Percentiles rank a stretch among this genome's conserved stretches.
These are phyloP conservation scores for Chaetomiaceae sp. DNA, from an alignment of 2,329 filamentous ascomycete species.

Conservation along the genomic window DNA sequence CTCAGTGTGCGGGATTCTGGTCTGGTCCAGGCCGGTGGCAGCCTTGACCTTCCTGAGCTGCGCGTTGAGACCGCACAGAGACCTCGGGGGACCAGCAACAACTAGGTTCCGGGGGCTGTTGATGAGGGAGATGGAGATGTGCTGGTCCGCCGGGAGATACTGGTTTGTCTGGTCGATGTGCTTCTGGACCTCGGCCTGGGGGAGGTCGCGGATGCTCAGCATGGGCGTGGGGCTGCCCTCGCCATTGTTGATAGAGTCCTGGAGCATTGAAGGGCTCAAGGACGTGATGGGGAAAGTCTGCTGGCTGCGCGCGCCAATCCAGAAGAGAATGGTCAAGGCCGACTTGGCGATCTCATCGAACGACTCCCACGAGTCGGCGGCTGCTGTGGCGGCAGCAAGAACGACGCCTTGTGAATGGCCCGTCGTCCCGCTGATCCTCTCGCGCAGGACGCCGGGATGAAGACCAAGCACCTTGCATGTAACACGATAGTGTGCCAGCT, in stretches of 20 bases:
- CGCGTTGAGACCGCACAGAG: constrained; percentile 90
- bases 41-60: constrained; percentile 96
- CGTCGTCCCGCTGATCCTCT: constrained; percentile 80
- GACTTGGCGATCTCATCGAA: constrained; percentile 76
- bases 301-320: constrained; percentile 95
- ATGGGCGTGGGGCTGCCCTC: constrained; percentile 96
- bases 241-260: constrained; percentile 89
- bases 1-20: constrained; percentile 87
- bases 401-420: constrained; percentile 97
- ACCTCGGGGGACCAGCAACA: constrained; percentile 91
- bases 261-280: constrained; percentile 80
- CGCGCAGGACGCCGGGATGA: constrained; percentile 81
- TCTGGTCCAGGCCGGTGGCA: constrained; percentile 94
- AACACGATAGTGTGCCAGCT: constrained; percentile 91
- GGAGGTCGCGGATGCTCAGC: constrained; percentile 93
- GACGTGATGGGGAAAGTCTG: constrained; percentile 96
- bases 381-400: constrained; percentile 84
- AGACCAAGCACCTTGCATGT: constrained; percentile 88
- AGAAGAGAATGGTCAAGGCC: constrained; percentile 90
- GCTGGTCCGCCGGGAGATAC: constrained; percentile 85
- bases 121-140: constrained; percentile 91
- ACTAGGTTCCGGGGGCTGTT: constrained; percentile 98
- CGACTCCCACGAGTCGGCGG: constrained; percentile 87
- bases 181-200: constrained; percentile 82
- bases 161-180: constrained; percentile 97